These are phyloP conservation scores for Eucalyptus sp. DNA, from an alignment of 345 rosid species.

Conservation along the genomic window DNA sequence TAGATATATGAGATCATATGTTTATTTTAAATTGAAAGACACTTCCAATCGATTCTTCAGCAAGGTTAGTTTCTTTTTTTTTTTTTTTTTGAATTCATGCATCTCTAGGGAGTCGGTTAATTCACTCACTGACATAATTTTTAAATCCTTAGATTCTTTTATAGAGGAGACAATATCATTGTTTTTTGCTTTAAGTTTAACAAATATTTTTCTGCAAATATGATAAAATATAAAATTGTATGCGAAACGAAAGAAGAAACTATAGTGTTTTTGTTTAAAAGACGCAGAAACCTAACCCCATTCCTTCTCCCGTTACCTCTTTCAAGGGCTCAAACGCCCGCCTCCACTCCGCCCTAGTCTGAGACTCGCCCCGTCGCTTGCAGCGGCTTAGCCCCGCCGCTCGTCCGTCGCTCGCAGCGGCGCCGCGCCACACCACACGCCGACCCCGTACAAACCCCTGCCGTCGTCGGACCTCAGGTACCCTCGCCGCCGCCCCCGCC, in stretches of 20 bases:
- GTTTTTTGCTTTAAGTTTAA: too few species aligned
- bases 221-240: too few species aligned
- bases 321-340: background rate
- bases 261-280: background rate
- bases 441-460: background rate
- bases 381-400: background rate
- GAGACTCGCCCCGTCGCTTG: background rate
- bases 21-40: too few species aligned
- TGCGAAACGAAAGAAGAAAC: background rate
- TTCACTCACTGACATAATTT: too few species aligned
- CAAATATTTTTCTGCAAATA: too few species aligned
- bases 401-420: background rate
- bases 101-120: too few species aligned
- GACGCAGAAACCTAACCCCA: background rate
- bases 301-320: background rate
- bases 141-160: too few species aligned
- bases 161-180: too few species aligned
- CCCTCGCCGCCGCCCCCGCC: background rate
- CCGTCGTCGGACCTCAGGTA: background rate
- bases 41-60: too few species aligned
- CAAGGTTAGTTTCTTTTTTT: too few species aligned
- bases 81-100: too few species aligned
- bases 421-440: background rate
- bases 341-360: background rate
- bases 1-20: too few species aligned